These are phyloP conservation scores for Pyrenochaeta sp. DNA, from an alignment of 2,329 filamentous ascomycete species.

Conservation along the genomic window DNA sequence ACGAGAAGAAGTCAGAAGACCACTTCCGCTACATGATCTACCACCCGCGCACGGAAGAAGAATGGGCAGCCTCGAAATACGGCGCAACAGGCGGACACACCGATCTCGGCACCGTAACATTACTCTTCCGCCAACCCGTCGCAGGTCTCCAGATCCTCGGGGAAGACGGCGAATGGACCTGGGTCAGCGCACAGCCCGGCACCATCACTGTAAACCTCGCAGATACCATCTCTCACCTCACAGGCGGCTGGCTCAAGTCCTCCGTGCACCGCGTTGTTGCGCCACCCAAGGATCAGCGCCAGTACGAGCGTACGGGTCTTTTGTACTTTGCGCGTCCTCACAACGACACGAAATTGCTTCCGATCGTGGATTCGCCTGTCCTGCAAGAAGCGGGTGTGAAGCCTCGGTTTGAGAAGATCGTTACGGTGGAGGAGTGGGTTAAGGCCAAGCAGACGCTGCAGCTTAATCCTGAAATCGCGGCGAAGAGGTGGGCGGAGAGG, in stretches of 20 bases:
- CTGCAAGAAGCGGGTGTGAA: slow-evolving; percentile 45
- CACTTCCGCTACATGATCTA: slow-evolving; percentile 72
- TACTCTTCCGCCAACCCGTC: slow-evolving; percentile 67
- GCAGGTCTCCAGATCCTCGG: slow-evolving; percentile 63
- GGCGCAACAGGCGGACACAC: slow-evolving; percentile 63
- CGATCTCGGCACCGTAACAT: slow-evolving; percentile 64
- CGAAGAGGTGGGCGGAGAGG: slow-evolving; percentile 33
- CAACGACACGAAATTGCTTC: slow-evolving; percentile 50
- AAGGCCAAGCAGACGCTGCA: slow-evolving; percentile 35
- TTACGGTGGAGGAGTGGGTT: slow-evolving; percentile 52
- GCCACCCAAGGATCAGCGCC: slow-evolving; percentile 59
- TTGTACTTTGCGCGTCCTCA: slow-evolving; percentile 60
- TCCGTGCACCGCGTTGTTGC: slow-evolving; percentile 60
- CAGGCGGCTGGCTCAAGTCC: slow-evolving; percentile 56
- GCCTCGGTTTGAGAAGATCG: slow-evolving; percentile 50
- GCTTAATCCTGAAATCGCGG: slow-evolving; percentile 32
- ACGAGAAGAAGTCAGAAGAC: slow-evolving; percentile 66
- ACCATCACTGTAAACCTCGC: slow-evolving; percentile 55
- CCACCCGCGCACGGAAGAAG: slow-evolving; percentile 58
- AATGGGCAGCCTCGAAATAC: slow-evolving; percentile 53
- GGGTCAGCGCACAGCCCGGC: slow-evolving; percentile 51
- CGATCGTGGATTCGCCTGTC: slow-evolving; percentile 50
- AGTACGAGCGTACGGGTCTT: slow-evolving; percentile 60
- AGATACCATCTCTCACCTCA: slow-evolving; percentile 52
- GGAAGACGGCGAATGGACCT: slow-evolving; percentile 53